Percentiles rank a stretch among this genome's conserved stretches.
These are phyloP conservation scores for Paecilomyces sp. DNA, from an alignment of 2,329 filamentous ascomycete species.

Conservation along the genomic window DNA sequence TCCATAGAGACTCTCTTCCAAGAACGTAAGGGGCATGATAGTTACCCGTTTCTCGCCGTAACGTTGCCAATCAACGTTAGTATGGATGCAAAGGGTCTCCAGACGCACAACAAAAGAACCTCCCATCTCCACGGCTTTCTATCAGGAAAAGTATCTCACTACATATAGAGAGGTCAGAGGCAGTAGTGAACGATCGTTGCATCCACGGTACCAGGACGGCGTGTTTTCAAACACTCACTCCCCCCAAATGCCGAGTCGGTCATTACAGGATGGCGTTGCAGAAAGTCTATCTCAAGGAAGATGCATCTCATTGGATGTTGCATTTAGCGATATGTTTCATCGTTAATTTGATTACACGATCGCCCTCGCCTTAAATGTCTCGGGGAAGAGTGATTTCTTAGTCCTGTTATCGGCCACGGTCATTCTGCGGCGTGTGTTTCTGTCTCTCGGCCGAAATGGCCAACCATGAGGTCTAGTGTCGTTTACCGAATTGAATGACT, in stretches of 20 bases:
- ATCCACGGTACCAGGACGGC: not conserved
- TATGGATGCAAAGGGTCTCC: no score
- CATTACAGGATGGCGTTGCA: not conserved
- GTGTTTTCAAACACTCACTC: not conserved
- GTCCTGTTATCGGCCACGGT: not conserved
- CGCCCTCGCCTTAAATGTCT: not conserved
- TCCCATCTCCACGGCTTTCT: no score
- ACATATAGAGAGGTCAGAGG: not conserved
- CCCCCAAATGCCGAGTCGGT: not conserved
- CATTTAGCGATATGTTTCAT: not conserved
- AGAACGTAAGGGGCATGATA: not conserved
- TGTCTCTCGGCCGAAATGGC: no score
- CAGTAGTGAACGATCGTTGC: not conserved
- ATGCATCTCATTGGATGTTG: not conserved
- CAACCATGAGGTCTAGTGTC: no score
- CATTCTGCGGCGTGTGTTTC: no score
- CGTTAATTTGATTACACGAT: not conserved
- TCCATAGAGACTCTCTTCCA: not conserved
- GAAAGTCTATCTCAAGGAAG: not conserved
- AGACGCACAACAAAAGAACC: no score
- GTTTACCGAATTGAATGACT: no score
- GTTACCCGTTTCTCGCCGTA: not conserved
- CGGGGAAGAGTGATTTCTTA: not conserved
- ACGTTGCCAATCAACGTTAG: not conserved
- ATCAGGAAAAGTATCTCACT: not conserved